Base-by-base conservation (phyloP, 768 basidiomycete genomes). In the Pleurotus sapidus region DNA sequence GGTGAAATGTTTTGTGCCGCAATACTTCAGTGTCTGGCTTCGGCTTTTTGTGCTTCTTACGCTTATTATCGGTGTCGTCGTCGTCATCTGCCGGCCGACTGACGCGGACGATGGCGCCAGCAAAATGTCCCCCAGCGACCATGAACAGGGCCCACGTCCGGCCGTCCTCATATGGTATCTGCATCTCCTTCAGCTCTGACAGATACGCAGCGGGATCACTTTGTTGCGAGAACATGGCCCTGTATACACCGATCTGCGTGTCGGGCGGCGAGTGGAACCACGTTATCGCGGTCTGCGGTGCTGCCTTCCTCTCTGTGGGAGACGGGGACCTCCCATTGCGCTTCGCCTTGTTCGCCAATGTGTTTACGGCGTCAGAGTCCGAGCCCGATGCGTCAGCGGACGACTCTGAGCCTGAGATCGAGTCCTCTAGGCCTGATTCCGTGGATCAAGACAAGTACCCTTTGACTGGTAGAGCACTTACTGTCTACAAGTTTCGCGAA, bases 51-150 rank as follows among this genome's bases (percentile, higher is more conserved):
- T 70, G 75, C 57, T 84, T 89, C 66, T 80, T 79, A 61, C 77
- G 84, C 61, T 77, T 76, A 20, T 64, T 57, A 69, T 76, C 63
- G 65, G 74, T 69, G 58, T 71, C 70, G 53, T 70, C 64, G 24
- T 65, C 67, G 53, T 72, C 72, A 5, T 78, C 77, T 14, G 74
- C 74, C 57, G 80, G 59, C 59, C 76, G 71, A 70, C 86, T 83
- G 24, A 93, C 89, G 34, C 86, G 78, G 11, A 87, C 86, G 34
- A 99, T 78, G 56, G 94, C 89, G 23, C 96, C 97, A 12, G 97
- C 97, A 72, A 99, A 98, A 70, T 99, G 97, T 9, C 97, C 97
- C 18, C 97, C 95, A 0, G 97, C 97, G 40, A 89, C 86, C 94
- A 98, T 97, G 65, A 99, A 90, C 80, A 98, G 71, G 0, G 94